Evolutionary conservation across 768 basidiomycete genomes (phyloP).

Genomic region (Sarcodon sp.): DNA sequence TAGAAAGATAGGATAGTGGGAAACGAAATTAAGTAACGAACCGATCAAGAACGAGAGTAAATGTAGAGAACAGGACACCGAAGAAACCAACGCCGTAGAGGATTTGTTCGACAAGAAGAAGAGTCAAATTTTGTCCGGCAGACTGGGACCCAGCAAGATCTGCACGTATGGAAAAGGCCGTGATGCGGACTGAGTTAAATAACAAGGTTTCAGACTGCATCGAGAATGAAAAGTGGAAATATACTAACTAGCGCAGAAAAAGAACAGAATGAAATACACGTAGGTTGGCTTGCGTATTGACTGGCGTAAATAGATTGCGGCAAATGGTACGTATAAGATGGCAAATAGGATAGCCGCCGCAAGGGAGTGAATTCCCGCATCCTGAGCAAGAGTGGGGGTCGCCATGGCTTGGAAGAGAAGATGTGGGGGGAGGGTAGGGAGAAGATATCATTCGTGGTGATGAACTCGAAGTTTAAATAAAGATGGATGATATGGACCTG

Average conservation of each 20-base stretch:
- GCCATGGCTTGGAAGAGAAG: background rate
- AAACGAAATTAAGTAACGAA: background rate
- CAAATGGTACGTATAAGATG: conserved; percentile 13
- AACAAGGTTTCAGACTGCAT: background rate
- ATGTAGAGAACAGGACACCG: conserved; percentile 19
- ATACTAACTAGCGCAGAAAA: conserved; percentile 17
- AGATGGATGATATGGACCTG: no score
- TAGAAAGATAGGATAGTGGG: background rate
- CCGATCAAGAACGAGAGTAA: conserved; percentile 21
- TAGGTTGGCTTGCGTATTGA: conserved; percentile 11
- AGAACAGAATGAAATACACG: conserved; percentile 13
- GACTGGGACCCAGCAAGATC: conserved; percentile 11
- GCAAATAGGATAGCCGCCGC: conserved; percentile 11
- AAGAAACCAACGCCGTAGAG: conserved; percentile 22
- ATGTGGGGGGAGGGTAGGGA: background rate
- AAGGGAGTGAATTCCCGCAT: background rate
- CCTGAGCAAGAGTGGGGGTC: background rate
- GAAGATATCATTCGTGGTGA: background rate
- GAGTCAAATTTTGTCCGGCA: conserved; percentile 12
- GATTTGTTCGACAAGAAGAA: conserved; percentile 16
- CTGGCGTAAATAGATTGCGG: conserved; percentile 11
- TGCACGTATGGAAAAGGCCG: conserved; percentile 17
- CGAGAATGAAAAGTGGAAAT: background rate
- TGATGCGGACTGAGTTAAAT: conserved; percentile 14
- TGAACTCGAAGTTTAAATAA: no score